Conservation (phyloP, 495 filamentous ascomycete species). For the Annulohypoxylon bovei region DNA sequence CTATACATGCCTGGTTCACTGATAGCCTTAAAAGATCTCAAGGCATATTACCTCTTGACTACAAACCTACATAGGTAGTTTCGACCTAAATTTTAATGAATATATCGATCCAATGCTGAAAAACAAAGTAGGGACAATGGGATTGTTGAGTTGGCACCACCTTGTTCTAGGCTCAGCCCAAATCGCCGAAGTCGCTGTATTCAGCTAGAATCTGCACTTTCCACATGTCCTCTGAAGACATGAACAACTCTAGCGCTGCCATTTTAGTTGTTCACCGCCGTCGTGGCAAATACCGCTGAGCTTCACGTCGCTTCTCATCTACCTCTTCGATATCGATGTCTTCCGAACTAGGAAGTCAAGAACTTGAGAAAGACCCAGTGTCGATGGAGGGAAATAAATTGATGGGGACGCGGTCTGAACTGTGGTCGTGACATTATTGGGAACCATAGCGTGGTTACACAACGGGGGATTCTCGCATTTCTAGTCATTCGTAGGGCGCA, state of each 20-base stretch:
- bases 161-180: no score
- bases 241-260: not conserved
- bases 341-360: conserved; percentile 11
- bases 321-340: not conserved
- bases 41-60: not conserved
- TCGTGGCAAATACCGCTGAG: conserved; percentile 21
- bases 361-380: not conserved
- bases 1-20: not conserved
- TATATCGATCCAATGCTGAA: not conserved
- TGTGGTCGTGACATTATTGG: conserved; percentile 4
- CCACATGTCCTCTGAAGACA: not conserved
- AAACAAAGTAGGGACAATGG: not conserved
- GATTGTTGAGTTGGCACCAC: not conserved
- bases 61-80: not conserved
- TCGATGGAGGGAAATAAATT: not conserved
- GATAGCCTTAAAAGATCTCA: no score
- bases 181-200: not conserved
- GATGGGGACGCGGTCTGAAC: not conserved
- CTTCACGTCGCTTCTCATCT: conserved; percentile 1
- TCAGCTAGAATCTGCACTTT: not conserved
- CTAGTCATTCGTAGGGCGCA: conserved; percentile 18
- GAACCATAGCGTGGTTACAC: conserved; percentile 19
- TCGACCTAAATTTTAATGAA: not conserved
- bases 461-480: conserved; percentile 5
- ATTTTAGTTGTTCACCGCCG: conserved; percentile 13